Evolutionary conservation across 139 green algal species (phyloP), one percentile per base, ranked within the genome.

Genomic region (Coccomyxa sp.): DNA sequence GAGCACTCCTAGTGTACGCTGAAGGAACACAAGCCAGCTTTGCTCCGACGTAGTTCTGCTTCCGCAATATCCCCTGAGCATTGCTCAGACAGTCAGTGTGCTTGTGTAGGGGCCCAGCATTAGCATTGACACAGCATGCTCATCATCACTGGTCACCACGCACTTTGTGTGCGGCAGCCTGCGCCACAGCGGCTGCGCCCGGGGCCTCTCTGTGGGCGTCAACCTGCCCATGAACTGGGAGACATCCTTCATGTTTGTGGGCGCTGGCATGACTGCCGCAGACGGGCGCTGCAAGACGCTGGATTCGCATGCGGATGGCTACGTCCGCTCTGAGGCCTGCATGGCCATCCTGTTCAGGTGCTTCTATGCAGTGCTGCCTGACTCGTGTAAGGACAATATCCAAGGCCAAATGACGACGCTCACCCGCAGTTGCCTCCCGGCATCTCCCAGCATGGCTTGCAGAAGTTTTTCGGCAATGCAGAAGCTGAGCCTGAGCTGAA

Each of bases 281-380:
- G 74, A 90, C 70, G 88, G 88, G 34, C 79, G 88, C 27, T 93
- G 85, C 78, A 86, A 84, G 79, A 84, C 82, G 68, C 55, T 87
- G n/a, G 82, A 87, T 35, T 74, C 82, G 0, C n/a, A 75, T 12
- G 82, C 82, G 2, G 79, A 87, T 34, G 82, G 82, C 24, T 87
- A 87, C 38, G 82, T 83, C 50, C 79, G 84, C 35, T 69, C 54
- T 7, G 82, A 87, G 70, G 80, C 74, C 22, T 81, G 75, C 80
- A 71, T 73, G 24, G 50, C 80, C 27, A 39, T 73, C n/a, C 50
- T 64, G 27, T 64, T 64, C 50, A 64, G 50, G 50, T 22, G n/a
- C n/a, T n/a, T n/a, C n/a, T n/a, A n/a, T n/a, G n/a, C n/a, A n/a
- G n/a, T n/a, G n/a, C n/a, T n/a, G n/a, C n/a, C n/a, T n/a, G n/a